Conservation (phyloP, 2,329 filamentous ascomycete species). For the Fusarium haematococcum region DNA sequence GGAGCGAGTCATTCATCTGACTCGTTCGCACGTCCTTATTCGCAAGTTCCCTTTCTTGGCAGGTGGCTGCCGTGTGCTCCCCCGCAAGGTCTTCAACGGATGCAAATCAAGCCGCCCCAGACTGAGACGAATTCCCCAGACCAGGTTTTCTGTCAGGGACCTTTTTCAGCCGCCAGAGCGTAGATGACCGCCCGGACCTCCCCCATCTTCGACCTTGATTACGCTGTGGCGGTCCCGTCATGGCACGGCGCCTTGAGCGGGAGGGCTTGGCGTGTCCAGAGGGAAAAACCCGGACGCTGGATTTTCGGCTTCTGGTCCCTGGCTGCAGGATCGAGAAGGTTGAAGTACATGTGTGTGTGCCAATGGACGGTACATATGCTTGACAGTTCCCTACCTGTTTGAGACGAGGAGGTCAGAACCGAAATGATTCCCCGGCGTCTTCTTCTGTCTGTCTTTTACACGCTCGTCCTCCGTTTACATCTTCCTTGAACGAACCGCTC, state of each 20-base stretch:
- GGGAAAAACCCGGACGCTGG: background rate
- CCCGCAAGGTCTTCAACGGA: background rate
- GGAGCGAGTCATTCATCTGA: constrained; percentile 8
- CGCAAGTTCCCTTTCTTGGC: background rate
- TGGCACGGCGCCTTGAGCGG: background rate
- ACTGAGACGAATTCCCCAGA: background rate
- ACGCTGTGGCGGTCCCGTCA: background rate
- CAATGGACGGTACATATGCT: constrained; percentile 1
- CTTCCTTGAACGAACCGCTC: background rate
- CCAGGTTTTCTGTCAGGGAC: background rate
- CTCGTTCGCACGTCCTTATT: background rate
- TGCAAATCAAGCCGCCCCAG: constrained; percentile 3
- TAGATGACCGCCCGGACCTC: background rate
- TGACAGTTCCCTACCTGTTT: background rate
- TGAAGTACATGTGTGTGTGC: background rate
- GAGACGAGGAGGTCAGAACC: background rate
- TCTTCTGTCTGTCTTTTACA: background rate
- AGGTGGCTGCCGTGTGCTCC: background rate
- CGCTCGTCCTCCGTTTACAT: background rate
- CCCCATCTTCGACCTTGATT: background rate
- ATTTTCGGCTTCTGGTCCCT: background rate
- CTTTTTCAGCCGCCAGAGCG: background rate
- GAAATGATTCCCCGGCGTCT: background rate
- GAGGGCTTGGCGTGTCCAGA: background rate
- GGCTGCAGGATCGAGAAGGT: background rate